Percentiles rank a stretch among this genome's conserved stretches.
Evolutionary conservation across 345 rosid genomes (phyloP).

Genomic region (Hibiscus mutabilis): DNA sequence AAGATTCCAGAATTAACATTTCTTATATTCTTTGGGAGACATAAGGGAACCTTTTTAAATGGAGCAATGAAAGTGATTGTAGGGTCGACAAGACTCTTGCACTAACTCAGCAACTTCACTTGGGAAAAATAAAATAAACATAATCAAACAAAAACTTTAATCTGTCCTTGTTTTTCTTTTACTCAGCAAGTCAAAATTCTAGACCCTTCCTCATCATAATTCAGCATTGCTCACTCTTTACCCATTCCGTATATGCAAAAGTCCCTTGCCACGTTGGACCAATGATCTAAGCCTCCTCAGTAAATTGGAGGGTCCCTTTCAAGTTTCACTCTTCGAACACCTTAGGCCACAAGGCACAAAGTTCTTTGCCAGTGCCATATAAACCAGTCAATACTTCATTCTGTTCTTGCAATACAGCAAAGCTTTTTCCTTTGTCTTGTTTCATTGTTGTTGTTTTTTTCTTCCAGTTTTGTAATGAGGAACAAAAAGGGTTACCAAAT

Average conservation of each 20-base stretch:
- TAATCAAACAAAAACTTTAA: background rate
- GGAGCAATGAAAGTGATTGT: too few relatives aligned
- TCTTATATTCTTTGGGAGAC: too few relatives aligned
- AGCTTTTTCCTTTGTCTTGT: too few relatives aligned
- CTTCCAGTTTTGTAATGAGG: background rate
- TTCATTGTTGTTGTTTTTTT: too few relatives aligned
- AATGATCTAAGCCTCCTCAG: background rate
- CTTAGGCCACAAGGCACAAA: background rate
- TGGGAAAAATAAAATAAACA: background rate
- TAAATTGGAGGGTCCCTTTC: too few relatives aligned
- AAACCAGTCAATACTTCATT: background rate
- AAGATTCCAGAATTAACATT: too few relatives aligned
- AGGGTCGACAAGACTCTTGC: background rate
- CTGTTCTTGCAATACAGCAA: background rate
- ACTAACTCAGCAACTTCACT: background rate
- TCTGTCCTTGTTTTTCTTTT: too few relatives aligned
- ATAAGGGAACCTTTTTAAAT: too few relatives aligned
- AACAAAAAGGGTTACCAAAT: background rate
- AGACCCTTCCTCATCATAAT: too few relatives aligned
- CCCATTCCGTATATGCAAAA: background rate
- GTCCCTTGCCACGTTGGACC: background rate
- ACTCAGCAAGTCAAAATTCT: too few relatives aligned
- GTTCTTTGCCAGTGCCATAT: too few relatives aligned
- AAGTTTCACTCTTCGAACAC: background rate
- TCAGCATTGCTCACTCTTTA: background rate